These are phyloP conservation scores for Malus hybrid DNA, from an alignment of 331 rosid species.

Conservation along the genomic window DNA sequence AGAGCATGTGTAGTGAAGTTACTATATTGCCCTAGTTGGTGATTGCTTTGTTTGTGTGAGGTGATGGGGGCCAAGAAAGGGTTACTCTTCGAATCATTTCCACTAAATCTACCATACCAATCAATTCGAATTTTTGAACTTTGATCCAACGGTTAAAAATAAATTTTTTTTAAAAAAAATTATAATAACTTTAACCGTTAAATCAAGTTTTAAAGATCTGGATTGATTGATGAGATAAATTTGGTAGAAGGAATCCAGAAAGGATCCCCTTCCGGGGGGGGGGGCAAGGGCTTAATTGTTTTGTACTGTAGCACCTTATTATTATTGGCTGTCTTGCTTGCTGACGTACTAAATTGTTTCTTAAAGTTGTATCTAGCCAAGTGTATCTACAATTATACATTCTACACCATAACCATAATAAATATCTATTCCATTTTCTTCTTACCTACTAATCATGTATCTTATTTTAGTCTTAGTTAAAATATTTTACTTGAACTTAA, in stretches of 20 bases:
- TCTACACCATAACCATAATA: neutral
- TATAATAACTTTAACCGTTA: too few species aligned
- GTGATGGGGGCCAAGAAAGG: neutral
- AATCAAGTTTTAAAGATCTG: fast-evolving
- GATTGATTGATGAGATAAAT: too few species aligned
- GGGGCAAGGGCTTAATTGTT: too few species aligned
- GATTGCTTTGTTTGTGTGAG: neutral
- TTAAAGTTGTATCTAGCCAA: neutral
- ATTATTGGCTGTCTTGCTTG: conserved; percentile 27
- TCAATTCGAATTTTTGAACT: conserved; percentile 1
- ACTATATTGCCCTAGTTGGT: conserved; percentile 49
- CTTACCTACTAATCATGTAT: neutral
- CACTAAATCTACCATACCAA: neutral
- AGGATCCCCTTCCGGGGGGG: too few species aligned
- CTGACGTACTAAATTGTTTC: conserved; percentile 1
- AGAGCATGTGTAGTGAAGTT: neutral
- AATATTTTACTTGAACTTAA: neutral
- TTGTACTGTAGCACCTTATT: neutral
- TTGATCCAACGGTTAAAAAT: too few species aligned
- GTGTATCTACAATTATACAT: too few species aligned
- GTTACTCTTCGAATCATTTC: neutral
- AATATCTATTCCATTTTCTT: neutral
- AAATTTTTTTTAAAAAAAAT: too few species aligned
- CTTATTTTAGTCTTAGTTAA: neutral
- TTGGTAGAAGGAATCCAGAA: fast-evolving